Evolutionary conservation across 805 yeast genomes (phyloP).

Genomic region (Starmerella vaccinii): DNA sequence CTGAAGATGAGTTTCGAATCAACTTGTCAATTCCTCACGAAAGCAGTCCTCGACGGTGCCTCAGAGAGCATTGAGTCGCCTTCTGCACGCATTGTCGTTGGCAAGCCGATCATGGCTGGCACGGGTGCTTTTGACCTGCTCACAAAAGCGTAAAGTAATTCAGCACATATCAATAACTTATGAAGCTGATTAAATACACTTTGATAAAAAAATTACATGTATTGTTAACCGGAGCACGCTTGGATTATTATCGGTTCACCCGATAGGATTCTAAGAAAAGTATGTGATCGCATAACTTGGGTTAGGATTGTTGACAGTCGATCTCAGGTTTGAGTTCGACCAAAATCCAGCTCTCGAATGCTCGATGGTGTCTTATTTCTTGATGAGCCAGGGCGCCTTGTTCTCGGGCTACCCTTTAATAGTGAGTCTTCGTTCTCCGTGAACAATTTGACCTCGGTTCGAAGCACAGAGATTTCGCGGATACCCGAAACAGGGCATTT

Average conservation of each 20-base stretch:
- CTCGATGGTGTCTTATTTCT: slow-evolving; percentile 6
- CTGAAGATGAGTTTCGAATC: slow-evolving; percentile 99
- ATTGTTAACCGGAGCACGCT: too few species aligned
- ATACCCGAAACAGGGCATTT: not conserved
- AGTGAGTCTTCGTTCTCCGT: not conserved
- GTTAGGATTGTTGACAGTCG: too few species aligned
- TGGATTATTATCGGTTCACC: too few species aligned
- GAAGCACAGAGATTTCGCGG: not conserved
- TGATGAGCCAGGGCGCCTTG: not conserved
- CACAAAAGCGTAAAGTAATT: slow-evolving; percentile 4
- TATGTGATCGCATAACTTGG: too few species aligned
- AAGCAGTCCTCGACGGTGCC: slow-evolving; percentile 88
- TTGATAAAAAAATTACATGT: too few species aligned
- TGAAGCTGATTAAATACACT: not conserved
- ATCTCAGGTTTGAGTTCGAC: too few species aligned
- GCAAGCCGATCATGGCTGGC: slow-evolving; percentile 83
- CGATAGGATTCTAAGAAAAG: too few species aligned
- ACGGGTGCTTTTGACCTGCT: slow-evolving; percentile 87
- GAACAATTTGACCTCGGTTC: not conserved
- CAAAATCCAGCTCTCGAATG: not conserved
- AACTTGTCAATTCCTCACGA: slow-evolving; percentile 92
- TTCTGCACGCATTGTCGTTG: slow-evolving; percentile 84
- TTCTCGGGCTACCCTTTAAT: slow-evolving; percentile 3
- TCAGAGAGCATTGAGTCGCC: slow-evolving; percentile 83
- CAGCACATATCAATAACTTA: not conserved